Evolutionary conservation across 129 eudicot genomes (phyloP).

Genomic region (Sambucus nigra): DNA sequence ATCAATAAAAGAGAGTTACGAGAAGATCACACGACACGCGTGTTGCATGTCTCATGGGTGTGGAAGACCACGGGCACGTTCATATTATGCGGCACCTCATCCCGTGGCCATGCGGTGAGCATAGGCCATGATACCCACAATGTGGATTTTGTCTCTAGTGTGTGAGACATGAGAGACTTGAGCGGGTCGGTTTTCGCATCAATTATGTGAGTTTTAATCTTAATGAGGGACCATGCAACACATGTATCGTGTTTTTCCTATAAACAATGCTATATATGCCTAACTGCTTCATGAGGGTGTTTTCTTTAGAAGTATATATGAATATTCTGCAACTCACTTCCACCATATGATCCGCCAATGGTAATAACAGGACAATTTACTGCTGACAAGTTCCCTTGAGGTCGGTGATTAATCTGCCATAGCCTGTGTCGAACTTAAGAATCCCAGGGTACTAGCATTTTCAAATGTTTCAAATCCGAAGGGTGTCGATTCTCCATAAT

Average conservation of each 20-base stretch:
- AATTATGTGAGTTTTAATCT: too few relatives aligned
- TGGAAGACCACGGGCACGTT: too few relatives aligned
- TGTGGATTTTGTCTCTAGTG: too few relatives aligned
- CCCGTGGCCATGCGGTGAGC: too few relatives aligned
- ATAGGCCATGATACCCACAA: too few relatives aligned
- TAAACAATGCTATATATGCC: not conserved
- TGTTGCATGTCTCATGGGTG: not conserved
- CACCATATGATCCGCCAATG: conserved; percentile 37
- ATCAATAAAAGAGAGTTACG: not conserved
- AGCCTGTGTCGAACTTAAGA: conserved; percentile 13
- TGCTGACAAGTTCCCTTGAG: conserved; percentile 24
- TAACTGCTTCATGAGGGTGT: too few relatives aligned
- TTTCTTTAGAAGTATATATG: too few relatives aligned
- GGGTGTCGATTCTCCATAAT: conserved; percentile 12
- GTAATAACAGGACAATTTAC: conserved; percentile 30
- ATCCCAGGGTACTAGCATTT: conserved; percentile 10
- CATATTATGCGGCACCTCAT: not conserved
- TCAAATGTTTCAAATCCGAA: not conserved
- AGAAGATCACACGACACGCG: not conserved
- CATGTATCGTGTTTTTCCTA: too few relatives aligned
- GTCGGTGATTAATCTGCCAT: conserved; percentile 27
- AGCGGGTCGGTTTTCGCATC: too few relatives aligned
- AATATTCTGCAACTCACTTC: conserved; percentile 18
- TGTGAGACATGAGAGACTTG: too few relatives aligned
- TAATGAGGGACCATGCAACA: too few relatives aligned